Evolutionary conservation across 495 filamentous ascomycete genomes (phyloP), one percentile per base, ranked within the genome.

Genomic region (Penicillium goetzii): DNA sequence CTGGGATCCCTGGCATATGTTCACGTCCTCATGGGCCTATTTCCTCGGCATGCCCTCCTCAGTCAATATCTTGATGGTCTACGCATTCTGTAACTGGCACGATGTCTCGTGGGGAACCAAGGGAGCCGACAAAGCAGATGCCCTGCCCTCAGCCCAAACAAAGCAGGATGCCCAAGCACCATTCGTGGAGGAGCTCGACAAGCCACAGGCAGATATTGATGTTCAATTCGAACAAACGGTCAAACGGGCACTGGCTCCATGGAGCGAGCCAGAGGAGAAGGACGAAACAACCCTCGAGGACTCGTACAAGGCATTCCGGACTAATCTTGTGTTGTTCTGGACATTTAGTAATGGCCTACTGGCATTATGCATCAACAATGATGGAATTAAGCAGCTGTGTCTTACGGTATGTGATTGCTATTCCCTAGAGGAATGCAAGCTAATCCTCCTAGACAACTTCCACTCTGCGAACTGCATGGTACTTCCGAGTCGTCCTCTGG

Each of bases 81-180:
- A 57, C 23, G 90, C 78, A 61, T 97, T 96, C 87, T 92, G 91
- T 85, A 97, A 97, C 80, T 97, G 93, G 93, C 93, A 97, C 91
- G 55, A 57, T 43, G 55, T 57, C 10, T 57, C 55, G 2, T 57
- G 55, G 55, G 55, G 55, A 6, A 57, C 55, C 34, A 57, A 57
- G 25, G 55, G 55, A 30, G 43, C 55, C 23, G 55, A 57, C 17
- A 57, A 57, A 32, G 55, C 55, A 11, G 55, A 57, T 43, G 21
- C 55, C 3, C 26, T 57, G 14, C 55, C 55, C 14, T 57, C 55
- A 1, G 55, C 21, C 0, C 55, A 57, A 36, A 57, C 55, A 14
- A 57, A 57, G 21, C 17, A 26, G 14, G 36, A 57, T 28, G 55
- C 32, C 96, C 93, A 90, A 91, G 91, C 80, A 95, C 91, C 75